Evolutionary conservation across 352 stramenopile species (phyloP).

Genomic region (Pythium coloratum): DNA sequence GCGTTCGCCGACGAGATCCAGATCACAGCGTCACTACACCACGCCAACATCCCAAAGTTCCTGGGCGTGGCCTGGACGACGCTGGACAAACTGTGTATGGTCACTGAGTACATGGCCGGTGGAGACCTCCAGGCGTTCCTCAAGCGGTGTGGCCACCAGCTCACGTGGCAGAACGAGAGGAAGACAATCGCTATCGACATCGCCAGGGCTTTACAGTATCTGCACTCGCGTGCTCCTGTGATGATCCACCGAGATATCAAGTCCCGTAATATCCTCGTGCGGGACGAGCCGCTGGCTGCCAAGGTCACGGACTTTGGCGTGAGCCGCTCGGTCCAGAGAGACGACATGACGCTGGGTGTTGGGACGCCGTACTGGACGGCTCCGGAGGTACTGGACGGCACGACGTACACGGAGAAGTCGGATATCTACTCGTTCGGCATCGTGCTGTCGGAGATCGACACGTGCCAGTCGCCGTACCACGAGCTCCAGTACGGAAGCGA

Average conservation of each 20-base stretch:
- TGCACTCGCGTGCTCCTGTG: conserved; percentile 36
- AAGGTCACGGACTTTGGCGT: conserved; percentile 16
- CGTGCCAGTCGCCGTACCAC: conserved; percentile 24
- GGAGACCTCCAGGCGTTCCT: conserved; percentile 31
- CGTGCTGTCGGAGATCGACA: conserved; percentile 35
- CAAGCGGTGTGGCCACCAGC: conserved; percentile 14
- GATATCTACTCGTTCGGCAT: conserved; percentile 27
- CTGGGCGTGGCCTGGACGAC: conserved; percentile 30
- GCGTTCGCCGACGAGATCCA: conserved; percentile 31
- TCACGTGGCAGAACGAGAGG: conserved; percentile 49
- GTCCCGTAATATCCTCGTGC: conserved; percentile 48
- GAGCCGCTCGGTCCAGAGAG: conserved; percentile 25
- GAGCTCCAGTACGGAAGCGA: conserved; percentile 21
- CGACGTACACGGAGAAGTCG: conserved; percentile 7
- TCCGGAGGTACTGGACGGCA: conserved; percentile 19
- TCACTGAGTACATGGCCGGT: conserved; percentile 26
- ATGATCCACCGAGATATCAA: conserved; percentile 61
- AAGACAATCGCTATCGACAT: conserved; percentile 47
- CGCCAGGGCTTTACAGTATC: conserved; percentile 40
- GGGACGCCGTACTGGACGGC: conserved; percentile 14
- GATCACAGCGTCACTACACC: conserved; percentile 27
- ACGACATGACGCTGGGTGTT: conserved; percentile 1
- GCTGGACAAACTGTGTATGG: conserved; percentile 25
- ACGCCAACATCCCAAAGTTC: conserved; percentile 29
- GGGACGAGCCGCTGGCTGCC: conserved; percentile 33